These are phyloP conservation scores for Venturia effusa DNA, from an alignment of 2,329 filamentous ascomycete genomes.

Conservation along the genomic window DNA sequence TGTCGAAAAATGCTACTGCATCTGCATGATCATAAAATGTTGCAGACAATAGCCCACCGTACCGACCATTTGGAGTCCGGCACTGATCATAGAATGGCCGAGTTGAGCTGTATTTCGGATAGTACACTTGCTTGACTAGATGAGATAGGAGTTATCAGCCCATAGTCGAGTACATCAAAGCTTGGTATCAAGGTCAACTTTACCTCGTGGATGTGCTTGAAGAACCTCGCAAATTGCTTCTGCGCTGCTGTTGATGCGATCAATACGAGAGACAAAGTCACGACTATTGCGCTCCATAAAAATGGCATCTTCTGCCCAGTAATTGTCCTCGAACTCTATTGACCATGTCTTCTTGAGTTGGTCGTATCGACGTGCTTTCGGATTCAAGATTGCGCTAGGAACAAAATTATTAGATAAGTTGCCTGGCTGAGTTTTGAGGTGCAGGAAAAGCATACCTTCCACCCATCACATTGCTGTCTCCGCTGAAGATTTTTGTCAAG, in stretches of 20 bases:
- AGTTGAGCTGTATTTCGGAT: slow-evolving; percentile 69
- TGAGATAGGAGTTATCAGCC: not conserved
- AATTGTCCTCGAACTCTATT: slow-evolving; percentile 70
- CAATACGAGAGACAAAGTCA: slow-evolving; percentile 74
- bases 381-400: slow-evolving; percentile 47
- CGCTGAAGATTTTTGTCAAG: slow-evolving; percentile 93
- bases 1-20: slow-evolving; percentile 75
- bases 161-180: not conserved
- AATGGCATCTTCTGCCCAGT: slow-evolving; percentile 88
- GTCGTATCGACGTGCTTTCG: slow-evolving; percentile 58
- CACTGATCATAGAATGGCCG: slow-evolving; percentile 67
- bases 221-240: slow-evolving; percentile 72
- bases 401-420: not conserved
- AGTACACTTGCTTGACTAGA: slow-evolving; percentile 68
- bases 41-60: slow-evolving; percentile 80
- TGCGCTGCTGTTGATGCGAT: slow-evolving; percentile 74
- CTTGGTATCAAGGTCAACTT: slow-evolving; percentile 10
- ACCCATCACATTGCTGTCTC: slow-evolving; percentile 97
- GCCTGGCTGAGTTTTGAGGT: not conserved
- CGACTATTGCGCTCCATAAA: slow-evolving; percentile 95
- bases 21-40: slow-evolving; percentile 62
- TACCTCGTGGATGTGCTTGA: slow-evolving; percentile 42
- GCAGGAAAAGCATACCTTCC: slow-evolving; percentile 43
- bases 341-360: slow-evolving; percentile 56
- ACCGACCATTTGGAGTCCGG: slow-evolving; percentile 63